These are phyloP conservation scores for Botrytis byssoidea DNA, from an alignment of 2,329 filamentous ascomycete genomes.

Conservation along the genomic window DNA sequence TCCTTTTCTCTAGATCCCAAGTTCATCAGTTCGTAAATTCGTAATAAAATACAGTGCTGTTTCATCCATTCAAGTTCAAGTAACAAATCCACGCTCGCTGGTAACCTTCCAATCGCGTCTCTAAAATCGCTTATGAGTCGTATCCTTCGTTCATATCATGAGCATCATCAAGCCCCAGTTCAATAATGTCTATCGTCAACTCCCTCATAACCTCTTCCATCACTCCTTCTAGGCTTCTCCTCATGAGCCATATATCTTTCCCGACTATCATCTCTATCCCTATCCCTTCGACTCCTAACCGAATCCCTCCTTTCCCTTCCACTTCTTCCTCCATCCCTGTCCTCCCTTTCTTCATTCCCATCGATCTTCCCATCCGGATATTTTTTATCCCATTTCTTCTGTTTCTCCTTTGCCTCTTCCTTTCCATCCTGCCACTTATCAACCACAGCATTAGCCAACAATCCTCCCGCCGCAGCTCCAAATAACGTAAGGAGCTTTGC, in stretches of 20 bases:
- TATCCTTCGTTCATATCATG: background rate
- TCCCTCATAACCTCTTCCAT: background rate
- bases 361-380: slow-evolving; percentile 14
- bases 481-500: slow-evolving; percentile 30
- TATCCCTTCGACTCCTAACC: slow-evolving; percentile 1
- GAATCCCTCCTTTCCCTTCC: slow-evolving; percentile 10
- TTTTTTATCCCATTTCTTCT: slow-evolving; percentile 21
- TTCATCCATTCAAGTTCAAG: background rate
- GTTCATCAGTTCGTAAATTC: background rate
- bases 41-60: background rate
- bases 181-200: background rate
- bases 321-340: slow-evolving; percentile 2
- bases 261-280: background rate
- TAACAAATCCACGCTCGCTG: background rate
- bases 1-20: background rate
- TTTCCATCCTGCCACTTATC: slow-evolving; percentile 31
- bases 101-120: background rate
- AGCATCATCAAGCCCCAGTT: background rate
- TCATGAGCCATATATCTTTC: background rate
- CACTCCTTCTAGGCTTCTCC: background rate
- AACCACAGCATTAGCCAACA: slow-evolving; percentile 33
- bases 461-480: slow-evolving; percentile 33
- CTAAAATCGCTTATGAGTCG: background rate
- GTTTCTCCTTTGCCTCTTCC: slow-evolving; percentile 23
- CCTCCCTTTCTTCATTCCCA: slow-evolving; percentile 1